These are phyloP conservation scores for Candida mattraensis DNA, from an alignment of 805 yeast genomes.

Conservation along the genomic window DNA sequence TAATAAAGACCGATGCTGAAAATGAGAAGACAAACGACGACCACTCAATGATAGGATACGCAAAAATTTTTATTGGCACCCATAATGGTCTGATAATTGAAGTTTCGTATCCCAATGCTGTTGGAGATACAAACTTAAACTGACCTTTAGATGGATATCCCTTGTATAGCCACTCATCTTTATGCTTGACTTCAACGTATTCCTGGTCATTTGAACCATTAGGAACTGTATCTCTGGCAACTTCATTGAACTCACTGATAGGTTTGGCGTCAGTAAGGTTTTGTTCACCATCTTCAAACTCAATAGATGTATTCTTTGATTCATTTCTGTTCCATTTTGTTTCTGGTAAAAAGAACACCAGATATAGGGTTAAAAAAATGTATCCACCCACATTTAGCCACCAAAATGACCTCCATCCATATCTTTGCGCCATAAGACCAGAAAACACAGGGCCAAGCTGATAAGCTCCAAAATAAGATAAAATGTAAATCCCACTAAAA, in stretches of 20 bases:
- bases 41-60: constrained; percentile 14
- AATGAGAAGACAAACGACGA: constrained; percentile 12
- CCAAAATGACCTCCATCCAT: constrained; percentile 20
- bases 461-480: constrained; percentile 19
- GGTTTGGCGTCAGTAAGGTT: constrained; percentile 10
- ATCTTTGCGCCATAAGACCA: constrained; percentile 18
- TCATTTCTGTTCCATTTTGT: constrained; percentile 20
- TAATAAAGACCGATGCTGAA: constrained; percentile 10
- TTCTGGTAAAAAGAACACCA: constrained; percentile 14
- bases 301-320: constrained; percentile 6
- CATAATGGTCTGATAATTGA: constrained; percentile 17
- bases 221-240: constrained; percentile 1
- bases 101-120: constrained; percentile 17
- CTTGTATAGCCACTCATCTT: constrained; percentile 15
- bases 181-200: constrained; percentile 6
- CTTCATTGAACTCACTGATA: constrained; percentile 5
- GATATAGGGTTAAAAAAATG: constrained; percentile 11
- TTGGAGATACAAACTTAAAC: constrained; percentile 17
- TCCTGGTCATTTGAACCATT: constrained; percentile 1
- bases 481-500: constrained; percentile 13
- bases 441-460: constrained; percentile 19
- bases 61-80: constrained; percentile 16
- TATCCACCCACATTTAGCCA: constrained; percentile 20
- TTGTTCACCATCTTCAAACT: constrained; percentile 2
- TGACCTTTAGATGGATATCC: constrained; percentile 18